Evolutionary conservation across 768 basidiomycete species (phyloP).

Genomic region (Hericium erinaceus): DNA sequence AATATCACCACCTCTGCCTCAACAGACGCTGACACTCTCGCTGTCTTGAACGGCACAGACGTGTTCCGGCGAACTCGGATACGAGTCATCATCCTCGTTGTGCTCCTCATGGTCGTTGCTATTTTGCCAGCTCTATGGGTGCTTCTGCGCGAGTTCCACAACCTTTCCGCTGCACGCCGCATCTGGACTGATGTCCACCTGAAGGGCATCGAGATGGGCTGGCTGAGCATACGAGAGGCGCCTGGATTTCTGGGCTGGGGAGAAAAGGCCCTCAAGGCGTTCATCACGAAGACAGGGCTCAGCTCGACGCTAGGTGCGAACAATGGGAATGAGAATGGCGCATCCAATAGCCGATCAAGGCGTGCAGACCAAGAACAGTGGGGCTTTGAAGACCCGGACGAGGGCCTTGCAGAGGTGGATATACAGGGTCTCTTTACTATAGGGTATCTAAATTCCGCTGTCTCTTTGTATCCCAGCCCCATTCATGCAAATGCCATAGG

Average conservation of each 20-base stretch:
- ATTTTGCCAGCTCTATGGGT: constrained; percentile 57
- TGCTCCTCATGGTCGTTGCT: constrained; percentile 51
- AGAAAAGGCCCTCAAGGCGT: constrained; percentile 64
- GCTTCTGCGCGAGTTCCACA: constrained; percentile 55
- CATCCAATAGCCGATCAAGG: constrained; percentile 5
- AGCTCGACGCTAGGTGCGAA: constrained; percentile 41
- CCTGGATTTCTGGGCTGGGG: constrained; percentile 67
- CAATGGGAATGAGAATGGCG: constrained; percentile 18
- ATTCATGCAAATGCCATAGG: constrained; percentile 26
- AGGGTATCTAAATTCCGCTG: constrained; percentile 34
- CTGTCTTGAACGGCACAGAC: constrained; percentile 25
- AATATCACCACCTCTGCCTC: constrained; percentile 24
- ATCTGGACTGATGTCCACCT: constrained; percentile 59
- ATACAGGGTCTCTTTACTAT: constrained; percentile 68
- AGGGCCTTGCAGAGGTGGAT: constrained; percentile 47
- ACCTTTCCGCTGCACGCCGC: constrained; percentile 41
- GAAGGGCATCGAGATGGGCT: constrained; percentile 64
- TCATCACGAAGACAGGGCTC: constrained; percentile 55
- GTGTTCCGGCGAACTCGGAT: constrained; percentile 38
- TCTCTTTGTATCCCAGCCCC: constrained; percentile 1
- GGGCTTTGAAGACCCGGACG: constrained; percentile 23
- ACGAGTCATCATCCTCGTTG: constrained; percentile 61
- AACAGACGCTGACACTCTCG: constrained; percentile 27
- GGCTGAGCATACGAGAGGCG: constrained; percentile 53
- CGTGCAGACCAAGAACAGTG: not conserved